Evolutionary conservation across 2,329 filamentous ascomycete genomes (phyloP).

Genomic region (Aspergillus sojae): DNA sequence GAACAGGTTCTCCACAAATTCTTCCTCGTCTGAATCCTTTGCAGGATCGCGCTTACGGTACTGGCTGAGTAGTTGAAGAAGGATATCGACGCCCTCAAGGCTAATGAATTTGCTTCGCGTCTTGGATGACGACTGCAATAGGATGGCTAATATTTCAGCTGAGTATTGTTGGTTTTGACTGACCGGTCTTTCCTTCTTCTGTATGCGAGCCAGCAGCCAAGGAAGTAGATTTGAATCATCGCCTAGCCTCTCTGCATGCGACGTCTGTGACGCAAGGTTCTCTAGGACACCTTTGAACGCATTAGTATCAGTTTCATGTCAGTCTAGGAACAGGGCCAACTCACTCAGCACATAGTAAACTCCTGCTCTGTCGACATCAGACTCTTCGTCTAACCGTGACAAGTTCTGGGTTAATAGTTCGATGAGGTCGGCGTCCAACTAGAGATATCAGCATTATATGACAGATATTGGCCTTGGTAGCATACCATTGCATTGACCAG

Average conservation of each 20-base stretch:
- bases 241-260: constrained; percentile 72
- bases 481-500: constrained; percentile 66
- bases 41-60: constrained; percentile 86
- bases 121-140: constrained; percentile 72
- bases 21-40: constrained; percentile 85
- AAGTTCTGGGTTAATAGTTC: constrained; percentile 60
- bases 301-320: constrained; percentile 15
- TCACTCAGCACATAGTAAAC: constrained; percentile 78
- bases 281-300: constrained; percentile 66
- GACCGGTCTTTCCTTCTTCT: constrained; percentile 67
- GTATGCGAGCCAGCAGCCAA: constrained; percentile 78
- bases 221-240: constrained; percentile 67
- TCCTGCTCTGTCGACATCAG: constrained; percentile 74
- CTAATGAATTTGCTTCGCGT: constrained; percentile 66
- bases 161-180: constrained; percentile 95
- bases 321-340: constrained; percentile 11
- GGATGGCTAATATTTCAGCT: constrained; percentile 85
- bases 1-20: constrained; percentile 93
- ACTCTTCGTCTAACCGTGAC: constrained; percentile 72
- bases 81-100: constrained; percentile 72
- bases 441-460: constrained; percentile 19
- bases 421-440: constrained; percentile 47
- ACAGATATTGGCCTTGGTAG: neutral
- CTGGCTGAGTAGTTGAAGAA: constrained; percentile 79
- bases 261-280: constrained; percentile 73